phyloP scores from a whole-genome alignment of 1,284 basidiomycete genomes.

The Hemileia vastatrix region DNA sequence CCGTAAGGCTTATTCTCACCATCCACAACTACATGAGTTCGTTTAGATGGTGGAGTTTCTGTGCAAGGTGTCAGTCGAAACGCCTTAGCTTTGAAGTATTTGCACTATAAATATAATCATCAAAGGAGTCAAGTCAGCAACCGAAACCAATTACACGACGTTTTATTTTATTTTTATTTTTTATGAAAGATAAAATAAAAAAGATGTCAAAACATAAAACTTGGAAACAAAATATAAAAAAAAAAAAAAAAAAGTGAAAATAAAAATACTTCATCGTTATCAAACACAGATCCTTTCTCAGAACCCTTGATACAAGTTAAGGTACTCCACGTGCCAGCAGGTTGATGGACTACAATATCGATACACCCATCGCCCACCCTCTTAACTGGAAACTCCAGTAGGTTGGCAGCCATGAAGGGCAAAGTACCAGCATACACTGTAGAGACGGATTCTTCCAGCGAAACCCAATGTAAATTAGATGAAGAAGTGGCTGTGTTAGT shows the following conservation, averaged over 20 bases:
- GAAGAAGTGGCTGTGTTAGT: neutral
- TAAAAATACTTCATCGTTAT: slow-evolving; percentile 2
- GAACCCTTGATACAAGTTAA: slow-evolving; percentile 4
- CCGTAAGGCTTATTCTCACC: slow-evolving; percentile 11
- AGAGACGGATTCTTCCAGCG: slow-evolving; percentile 5
- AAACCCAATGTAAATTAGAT: neutral
- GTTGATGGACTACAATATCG: slow-evolving; percentile 10
- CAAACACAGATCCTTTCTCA: slow-evolving; percentile 6
- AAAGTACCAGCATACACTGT: slow-evolving; percentile 16
- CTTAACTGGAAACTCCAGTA: slow-evolving; percentile 12
- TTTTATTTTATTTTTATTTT: neutral
- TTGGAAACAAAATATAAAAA: neutral
- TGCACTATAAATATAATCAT: no score
- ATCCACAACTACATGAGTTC: slow-evolving; percentile 8
- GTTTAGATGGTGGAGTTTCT: neutral
- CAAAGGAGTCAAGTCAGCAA: neutral
- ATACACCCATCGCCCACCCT: slow-evolving; percentile 8
- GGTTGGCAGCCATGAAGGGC: slow-evolving; percentile 12
- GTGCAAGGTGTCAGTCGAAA: slow-evolving; percentile 8
- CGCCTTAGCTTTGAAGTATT: slow-evolving; percentile 15
- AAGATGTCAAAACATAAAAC: no score
- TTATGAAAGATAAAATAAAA: neutral
- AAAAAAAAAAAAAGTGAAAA: neutral
- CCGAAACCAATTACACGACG: neutral
- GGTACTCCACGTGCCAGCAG: neutral